Base-by-base conservation (phyloP, 2,329 filamentous ascomycete species). In the Tolypocladium endophyticum region DNA sequence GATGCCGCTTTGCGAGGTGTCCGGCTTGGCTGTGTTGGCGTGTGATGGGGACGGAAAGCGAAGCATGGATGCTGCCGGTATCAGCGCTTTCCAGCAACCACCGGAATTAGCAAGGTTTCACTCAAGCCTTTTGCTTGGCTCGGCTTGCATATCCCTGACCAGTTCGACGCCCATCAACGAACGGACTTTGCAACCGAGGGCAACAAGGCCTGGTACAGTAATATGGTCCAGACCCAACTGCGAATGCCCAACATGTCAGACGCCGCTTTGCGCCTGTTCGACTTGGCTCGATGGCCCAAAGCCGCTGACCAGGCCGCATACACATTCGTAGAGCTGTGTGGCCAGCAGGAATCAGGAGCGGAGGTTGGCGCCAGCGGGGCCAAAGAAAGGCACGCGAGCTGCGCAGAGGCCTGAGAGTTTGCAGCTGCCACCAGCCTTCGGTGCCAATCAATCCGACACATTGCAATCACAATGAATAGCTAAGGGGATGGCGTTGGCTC, bases 401-500 rank as follows among this genome's bases (percentile, higher is more conserved):
- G 55, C 36, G 11, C 23, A 5, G 18, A 43, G 25, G 56, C 39
- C 56, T 43, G 50, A 33, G 45, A 36, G 30, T 47, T 30, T 52
- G 35, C 25, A 53, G 20, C 43, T 43, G 28, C 25, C 23, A 23
- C 30, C 33, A 35, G 50, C 55, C 35, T 23, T 30, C 20, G 9
- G 35, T 50, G 58, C 53, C 53, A 59, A 50, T 56, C 41, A 56
- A 35, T 38, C 36, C 53, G 39, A 56, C 52, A 59, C 58, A 59
- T 53, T 54, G 23, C 33, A 54, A 56, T 55, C 58, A 41, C 25
- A 54, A 33, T 20, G n/a, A n/a, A 30, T 41, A n/a, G 18, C 23
- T 11, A 30, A 56, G 14, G 38, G 25, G 38, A 56, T 56, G 38
- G 38, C 55, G 55, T 56, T 56, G 55, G 55, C 38, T 33, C 39